These are phyloP conservation scores for Pyrus hybrid DNA, from an alignment of 331 rosid species.

Conservation along the genomic window DNA sequence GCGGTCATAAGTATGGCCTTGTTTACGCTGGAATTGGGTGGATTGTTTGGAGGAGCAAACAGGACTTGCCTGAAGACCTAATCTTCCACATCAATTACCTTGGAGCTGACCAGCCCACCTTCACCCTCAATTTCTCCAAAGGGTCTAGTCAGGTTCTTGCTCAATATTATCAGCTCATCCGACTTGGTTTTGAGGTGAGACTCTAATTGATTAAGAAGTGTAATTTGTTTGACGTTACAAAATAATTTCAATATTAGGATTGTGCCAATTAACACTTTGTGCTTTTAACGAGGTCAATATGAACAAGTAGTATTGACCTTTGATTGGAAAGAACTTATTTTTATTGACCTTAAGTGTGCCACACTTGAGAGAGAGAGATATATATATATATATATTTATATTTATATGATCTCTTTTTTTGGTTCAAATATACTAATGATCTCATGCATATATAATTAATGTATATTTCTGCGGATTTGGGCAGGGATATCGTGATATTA, in stretches of 20 bases:
- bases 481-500: constrained; percentile 60
- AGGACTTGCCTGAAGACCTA: constrained; percentile 66
- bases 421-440: no score
- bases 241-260: background rate
- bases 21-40: constrained; percentile 82
- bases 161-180: constrained; percentile 63
- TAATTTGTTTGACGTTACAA: no score
- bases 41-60: constrained; percentile 63
- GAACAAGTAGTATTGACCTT: no score
- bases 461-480: no score
- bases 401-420: no score
- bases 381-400: no score
- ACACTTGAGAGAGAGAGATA: no score
- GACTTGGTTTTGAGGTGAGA: constrained; percentile 55
- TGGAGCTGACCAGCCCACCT: constrained; percentile 74
- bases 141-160: constrained; percentile 77
- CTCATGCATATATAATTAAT: no score
- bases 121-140: constrained; percentile 83
- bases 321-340: no score
- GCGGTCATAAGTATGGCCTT: constrained; percentile 71
- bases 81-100: constrained; percentile 71
- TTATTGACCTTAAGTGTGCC: no score
- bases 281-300: background rate
- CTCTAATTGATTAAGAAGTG: background rate
- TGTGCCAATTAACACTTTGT: background rate